Conservation (phyloP, 495 filamentous ascomycete genomes). For the Podospora conica region DNA sequence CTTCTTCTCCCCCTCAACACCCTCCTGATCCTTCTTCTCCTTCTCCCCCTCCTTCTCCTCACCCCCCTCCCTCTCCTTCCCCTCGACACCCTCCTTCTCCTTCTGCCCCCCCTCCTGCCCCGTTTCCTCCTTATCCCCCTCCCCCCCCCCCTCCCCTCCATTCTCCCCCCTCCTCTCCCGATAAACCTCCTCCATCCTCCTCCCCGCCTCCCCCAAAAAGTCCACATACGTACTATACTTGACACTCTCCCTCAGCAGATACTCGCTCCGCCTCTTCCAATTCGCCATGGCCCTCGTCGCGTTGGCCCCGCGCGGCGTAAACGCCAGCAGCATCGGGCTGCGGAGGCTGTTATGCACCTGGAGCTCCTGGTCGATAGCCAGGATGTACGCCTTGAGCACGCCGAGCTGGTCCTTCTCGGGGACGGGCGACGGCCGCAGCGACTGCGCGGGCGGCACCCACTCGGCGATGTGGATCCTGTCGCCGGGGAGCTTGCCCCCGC, state of each 20-base stretch:
- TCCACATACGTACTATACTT: slow-evolving; percentile 96
- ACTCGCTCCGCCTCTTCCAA: slow-evolving; percentile 92
- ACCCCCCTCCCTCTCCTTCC: not conserved
- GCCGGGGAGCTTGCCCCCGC: slow-evolving; percentile 59
- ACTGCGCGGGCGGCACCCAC: slow-evolving; percentile 90
- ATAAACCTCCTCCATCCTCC: slow-evolving; percentile 41
- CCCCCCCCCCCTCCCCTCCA: slow-evolving; percentile 33
- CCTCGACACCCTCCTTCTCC: not conserved
- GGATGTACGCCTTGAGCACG: slow-evolving; percentile 72
- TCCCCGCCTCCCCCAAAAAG: slow-evolving; percentile 48
- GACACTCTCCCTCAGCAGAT: slow-evolving; percentile 88
- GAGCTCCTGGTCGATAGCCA: slow-evolving; percentile 84
- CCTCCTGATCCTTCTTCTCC: not conserved
- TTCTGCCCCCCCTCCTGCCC: slow-evolving; percentile 27
- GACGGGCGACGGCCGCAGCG: slow-evolving; percentile 72
- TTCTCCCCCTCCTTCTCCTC: not conserved
- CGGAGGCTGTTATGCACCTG: slow-evolving; percentile 81
- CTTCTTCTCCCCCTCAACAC: too few species aligned
- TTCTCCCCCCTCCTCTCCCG: slow-evolving; percentile 40
- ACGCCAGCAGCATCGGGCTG: slow-evolving; percentile 78
- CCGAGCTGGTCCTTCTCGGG: slow-evolving; percentile 75
- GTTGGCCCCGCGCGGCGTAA: slow-evolving; percentile 81
- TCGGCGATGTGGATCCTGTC: slow-evolving; percentile 81
- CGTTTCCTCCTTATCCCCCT: slow-evolving; percentile 13
- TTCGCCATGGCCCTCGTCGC: slow-evolving; percentile 77